phyloP scores from a whole-genome alignment of 176 grass and related monocot species.

The Pontederia crassipes region DNA sequence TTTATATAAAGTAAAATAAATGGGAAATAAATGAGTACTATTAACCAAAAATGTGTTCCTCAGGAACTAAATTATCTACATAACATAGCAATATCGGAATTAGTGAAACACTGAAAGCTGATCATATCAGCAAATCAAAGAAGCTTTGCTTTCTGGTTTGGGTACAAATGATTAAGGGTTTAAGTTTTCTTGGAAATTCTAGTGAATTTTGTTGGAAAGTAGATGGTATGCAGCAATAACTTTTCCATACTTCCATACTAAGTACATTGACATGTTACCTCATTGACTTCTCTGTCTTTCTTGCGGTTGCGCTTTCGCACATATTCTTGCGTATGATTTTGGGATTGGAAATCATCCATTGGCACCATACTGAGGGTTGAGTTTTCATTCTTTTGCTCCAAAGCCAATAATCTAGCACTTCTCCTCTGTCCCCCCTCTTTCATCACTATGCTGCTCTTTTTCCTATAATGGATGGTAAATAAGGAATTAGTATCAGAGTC shows the following conservation, averaged over 20 bases:
- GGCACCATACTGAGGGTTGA: slow-evolving; percentile 3
- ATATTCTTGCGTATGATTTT: slow-evolving; percentile 26
- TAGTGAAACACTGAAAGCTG: neutral
- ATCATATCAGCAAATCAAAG: neutral
- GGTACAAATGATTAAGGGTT: too few relatives aligned
- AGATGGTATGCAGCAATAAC: neutral
- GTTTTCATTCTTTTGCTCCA: slow-evolving; percentile 45
- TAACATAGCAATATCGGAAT: too few relatives aligned
- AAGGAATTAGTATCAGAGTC: neutral
- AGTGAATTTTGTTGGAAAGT: neutral
- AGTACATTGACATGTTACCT: slow-evolving; percentile 21
- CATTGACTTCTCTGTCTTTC: slow-evolving; percentile 20
- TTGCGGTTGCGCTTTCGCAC: slow-evolving; percentile 26
- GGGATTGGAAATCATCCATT: slow-evolving; percentile 31
- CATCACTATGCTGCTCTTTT: neutral
- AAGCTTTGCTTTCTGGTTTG: neutral
- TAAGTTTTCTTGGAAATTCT: neutral
- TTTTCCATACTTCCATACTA: neutral
- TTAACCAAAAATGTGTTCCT: too few relatives aligned
- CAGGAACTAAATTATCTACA: too few relatives aligned
- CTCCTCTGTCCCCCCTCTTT: slow-evolving; percentile 46
- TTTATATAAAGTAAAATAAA: too few relatives aligned
- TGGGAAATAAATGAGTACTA: too few relatives aligned
- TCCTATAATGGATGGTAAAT: slow-evolving; percentile 7
- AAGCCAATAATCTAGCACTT: slow-evolving; percentile 49